A percentile compares a stretch with the other conserved stretches of the same genome.
These are phyloP conservation scores for Quercus mongolica DNA, from an alignment of 306 rosid species.

Conservation along the genomic window DNA sequence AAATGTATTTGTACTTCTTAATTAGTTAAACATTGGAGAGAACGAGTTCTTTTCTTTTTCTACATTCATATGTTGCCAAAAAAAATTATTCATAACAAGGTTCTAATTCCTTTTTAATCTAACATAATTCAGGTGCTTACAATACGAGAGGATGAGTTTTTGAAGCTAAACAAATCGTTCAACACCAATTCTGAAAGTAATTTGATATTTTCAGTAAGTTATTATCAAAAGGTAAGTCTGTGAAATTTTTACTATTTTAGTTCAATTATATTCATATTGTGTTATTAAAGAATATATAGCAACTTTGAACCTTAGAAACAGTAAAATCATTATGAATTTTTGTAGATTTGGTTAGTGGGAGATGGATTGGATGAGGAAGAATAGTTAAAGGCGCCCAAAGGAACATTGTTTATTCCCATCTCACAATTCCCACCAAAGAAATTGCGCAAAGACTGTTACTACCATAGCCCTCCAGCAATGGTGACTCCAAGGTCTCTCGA, in stretches of 20 bases:
- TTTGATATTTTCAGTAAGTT: slow-evolving; percentile 34
- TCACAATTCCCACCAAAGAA: slow-evolving; percentile 69
- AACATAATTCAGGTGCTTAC: slow-evolving; percentile 38
- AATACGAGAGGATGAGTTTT: slow-evolving; percentile 33
- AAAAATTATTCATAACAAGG: no score
- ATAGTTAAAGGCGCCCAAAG: slow-evolving; percentile 64
- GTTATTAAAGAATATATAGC: no score
- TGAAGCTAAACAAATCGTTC: slow-evolving; percentile 38
- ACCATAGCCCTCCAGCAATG: slow-evolving; percentile 74
- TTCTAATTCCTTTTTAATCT: background rate
- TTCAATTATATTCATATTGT: no score
- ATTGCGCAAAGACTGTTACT: slow-evolving; percentile 65
- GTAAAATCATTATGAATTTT: background rate
- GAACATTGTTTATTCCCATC: slow-evolving; percentile 65
- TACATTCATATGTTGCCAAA: no score
- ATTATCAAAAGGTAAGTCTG: slow-evolving; percentile 35
- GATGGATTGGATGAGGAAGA: slow-evolving; percentile 46
- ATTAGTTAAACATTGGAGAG: no score
- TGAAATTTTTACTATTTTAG: background rate
- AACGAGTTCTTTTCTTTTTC: no score
- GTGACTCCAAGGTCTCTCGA: slow-evolving; percentile 39
- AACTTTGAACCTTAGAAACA: background rate
- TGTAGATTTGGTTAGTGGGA: slow-evolving; percentile 74
- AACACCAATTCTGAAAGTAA: slow-evolving; percentile 16
- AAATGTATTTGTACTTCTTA: no score